Evolutionary conservation across 208 protist species (phyloP).

Genomic region (Leishmania aethiopica): DNA sequence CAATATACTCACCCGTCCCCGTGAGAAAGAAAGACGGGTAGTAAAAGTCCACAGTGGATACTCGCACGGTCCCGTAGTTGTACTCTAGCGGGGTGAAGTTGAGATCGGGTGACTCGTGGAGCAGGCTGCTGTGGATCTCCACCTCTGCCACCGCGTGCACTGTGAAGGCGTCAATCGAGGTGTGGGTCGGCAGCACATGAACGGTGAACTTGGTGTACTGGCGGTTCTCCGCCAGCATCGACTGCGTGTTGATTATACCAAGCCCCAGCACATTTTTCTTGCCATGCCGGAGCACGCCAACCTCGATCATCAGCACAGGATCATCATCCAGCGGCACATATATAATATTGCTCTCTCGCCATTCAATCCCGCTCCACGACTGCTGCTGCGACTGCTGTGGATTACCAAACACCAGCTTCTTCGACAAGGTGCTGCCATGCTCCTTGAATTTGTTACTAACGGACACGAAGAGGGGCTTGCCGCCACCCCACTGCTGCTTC

Average conservation of each 20-base stretch:
- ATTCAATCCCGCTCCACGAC: constrained; percentile 50
- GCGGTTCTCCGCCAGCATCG: constrained; percentile 62
- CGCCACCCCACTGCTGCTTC: constrained; percentile 74
- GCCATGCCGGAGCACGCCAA: constrained; percentile 34
- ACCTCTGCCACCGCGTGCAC: constrained; percentile 78
- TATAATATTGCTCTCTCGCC: constrained; percentile 44
- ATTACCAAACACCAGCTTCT: constrained; percentile 46
- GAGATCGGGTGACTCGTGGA: constrained; percentile 57
- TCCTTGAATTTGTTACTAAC: constrained; percentile 57
- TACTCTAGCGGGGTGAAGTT: constrained; percentile 81
- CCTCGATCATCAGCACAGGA: constrained; percentile 77
- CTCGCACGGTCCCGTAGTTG: constrained; percentile 85
- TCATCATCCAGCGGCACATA: constrained; percentile 60
- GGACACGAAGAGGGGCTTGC: constrained; percentile 56
- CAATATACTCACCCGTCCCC: constrained; percentile 73
- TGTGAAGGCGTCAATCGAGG: constrained; percentile 69
- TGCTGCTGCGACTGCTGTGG: constrained; percentile 43
- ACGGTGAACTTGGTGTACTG: constrained; percentile 83
- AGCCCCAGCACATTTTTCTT: constrained; percentile 65
- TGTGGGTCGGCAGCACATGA: constrained; percentile 71
- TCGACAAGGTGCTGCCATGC: constrained; percentile 51
- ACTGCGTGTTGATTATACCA: constrained; percentile 68
- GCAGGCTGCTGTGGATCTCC: constrained; percentile 70
- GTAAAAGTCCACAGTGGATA: constrained; percentile 84
- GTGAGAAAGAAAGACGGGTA: constrained; percentile 84